Base-by-base conservation (phyloP, 2,329 filamentous ascomycete genomes). In the Colletotrichum plurivorum region DNA sequence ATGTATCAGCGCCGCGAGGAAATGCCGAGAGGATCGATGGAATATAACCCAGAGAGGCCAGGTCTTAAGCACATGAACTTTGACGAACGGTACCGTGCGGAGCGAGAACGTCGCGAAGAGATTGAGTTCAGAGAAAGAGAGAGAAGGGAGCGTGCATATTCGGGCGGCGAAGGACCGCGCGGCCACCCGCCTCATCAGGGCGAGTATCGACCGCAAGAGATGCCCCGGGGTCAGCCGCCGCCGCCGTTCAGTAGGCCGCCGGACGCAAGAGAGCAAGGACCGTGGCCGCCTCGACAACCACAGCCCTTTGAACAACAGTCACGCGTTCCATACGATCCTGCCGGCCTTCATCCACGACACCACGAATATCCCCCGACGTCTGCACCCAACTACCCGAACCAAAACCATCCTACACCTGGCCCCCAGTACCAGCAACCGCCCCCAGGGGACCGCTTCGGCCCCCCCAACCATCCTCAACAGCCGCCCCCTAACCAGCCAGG, bases 1-100 rank as follows among this genome's bases (percentile, higher is more conserved):
- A 76, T 82, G 57, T 89, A 88, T 71, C 77, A 75, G 10, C 83
- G 85, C 46, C 81, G 85, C 52, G 87, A 89, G 25, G 87, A 89
- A 25, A 74, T 80, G 57, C 76, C 27, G 60, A 76, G 56, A 65
- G 70, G 71, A 48, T 80, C 72, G 59, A 72, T 80, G 55, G 87
- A 89, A 61, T 89, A 89, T 73, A 87, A 87, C 69, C 82, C 83
- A 0, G 88, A 90, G 53, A 82, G 85, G 60, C 79, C 81, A 13
- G 79, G 81, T 2, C 73, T 84, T 15, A 84, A 86, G 55, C 76
- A 79, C 4, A 78, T 78, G 59, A 75, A 77, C 2, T 88, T 86
- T 71, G 88, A 90, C 65, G 87, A 89, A 20, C 84, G 86, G 51
- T 89, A 84, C 63, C 81, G 85, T 64, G 77, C 81, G 15, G 86